Evolutionary conservation across 2,329 filamentous ascomycete genomes (phyloP).

Genomic region (Colletotrichum euphorbiae): DNA sequence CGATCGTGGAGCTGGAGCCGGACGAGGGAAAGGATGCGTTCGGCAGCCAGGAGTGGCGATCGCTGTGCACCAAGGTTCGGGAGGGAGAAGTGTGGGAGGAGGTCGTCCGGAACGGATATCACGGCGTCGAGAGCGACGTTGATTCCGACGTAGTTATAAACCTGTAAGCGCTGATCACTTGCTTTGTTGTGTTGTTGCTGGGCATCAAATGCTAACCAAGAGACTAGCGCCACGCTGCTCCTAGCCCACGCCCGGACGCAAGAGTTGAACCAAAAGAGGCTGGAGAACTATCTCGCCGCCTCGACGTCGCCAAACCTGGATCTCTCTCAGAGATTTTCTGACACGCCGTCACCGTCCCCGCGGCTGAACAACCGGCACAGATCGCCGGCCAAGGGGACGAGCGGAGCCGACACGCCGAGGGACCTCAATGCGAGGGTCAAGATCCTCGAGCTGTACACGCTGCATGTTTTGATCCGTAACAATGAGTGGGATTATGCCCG

Average conservation of each 20-base stretch:
- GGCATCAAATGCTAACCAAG: conserved; percentile 35
- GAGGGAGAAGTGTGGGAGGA: conserved; percentile 96
- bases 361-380: conserved; percentile 53
- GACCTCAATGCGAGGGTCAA: conserved; percentile 88
- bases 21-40: conserved; percentile 92
- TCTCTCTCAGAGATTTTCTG: conserved; percentile 72
- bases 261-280: conserved; percentile 82
- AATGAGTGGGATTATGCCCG: conserved; percentile 96
- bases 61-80: conserved; percentile 83
- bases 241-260: conserved; percentile 91
- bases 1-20: conserved; percentile 86
- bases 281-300: conserved; percentile 90
- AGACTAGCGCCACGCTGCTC: conserved; percentile 81
- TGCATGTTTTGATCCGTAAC: conserved; percentile 94
- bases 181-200: neutral
- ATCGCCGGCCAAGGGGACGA: conserved; percentile 61
- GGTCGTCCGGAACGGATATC: conserved; percentile 87
- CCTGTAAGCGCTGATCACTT: conserved; percentile 64
- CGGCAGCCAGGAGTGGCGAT: conserved; percentile 86
- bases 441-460: conserved; percentile 92
- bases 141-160: conserved; percentile 96
- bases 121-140: conserved; percentile 87
- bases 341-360: conserved; percentile 52
- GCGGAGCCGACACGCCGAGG: conserved; percentile 83
- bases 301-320: conserved; percentile 80